A percentile compares a stretch with the other conserved stretches of the same genome.
Evolutionary conservation across 2,329 filamentous ascomycete genomes (phyloP).

Genomic region (Venturia effusa): DNA sequence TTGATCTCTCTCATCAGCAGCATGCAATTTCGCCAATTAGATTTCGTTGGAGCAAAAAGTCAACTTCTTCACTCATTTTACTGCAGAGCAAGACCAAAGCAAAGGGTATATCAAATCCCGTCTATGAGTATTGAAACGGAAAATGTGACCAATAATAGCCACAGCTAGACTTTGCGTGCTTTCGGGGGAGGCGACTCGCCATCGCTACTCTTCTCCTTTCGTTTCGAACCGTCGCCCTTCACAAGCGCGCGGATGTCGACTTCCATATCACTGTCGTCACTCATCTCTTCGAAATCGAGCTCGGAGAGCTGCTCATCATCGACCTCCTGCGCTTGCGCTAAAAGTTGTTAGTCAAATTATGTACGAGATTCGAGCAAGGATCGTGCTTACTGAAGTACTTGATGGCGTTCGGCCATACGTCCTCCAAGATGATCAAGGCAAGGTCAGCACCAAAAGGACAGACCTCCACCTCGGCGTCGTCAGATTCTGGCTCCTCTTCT

Average conservation of each 20-base stretch:
- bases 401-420: slow-evolving; percentile 79
- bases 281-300: slow-evolving; percentile 54
- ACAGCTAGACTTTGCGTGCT: background rate
- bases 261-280: slow-evolving; percentile 40
- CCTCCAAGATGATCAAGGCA: slow-evolving; percentile 70
- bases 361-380: background rate
- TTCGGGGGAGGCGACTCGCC: slow-evolving; percentile 8
- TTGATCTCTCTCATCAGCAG: too few species aligned
- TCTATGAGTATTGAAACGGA: too few species aligned
- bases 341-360: background rate
- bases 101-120: slow-evolving; percentile 1
- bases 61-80: too few species aligned
- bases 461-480: slow-evolving; percentile 64
- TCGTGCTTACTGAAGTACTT: slow-evolving; percentile 76
- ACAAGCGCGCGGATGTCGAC: slow-evolving; percentile 37
- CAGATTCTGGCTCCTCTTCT: slow-evolving; percentile 50
- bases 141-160: background rate
- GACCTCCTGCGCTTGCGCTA: slow-evolving; percentile 53
- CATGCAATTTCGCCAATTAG: background rate
- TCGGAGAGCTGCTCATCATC: slow-evolving; percentile 57
- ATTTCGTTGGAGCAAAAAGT: background rate
- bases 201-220: slow-evolving; percentile 25
- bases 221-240: slow-evolving; percentile 28
- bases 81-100: background rate
- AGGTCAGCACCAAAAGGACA: slow-evolving; percentile 82